A percentile compares a stretch with the other conserved stretches of the same genome.
Conservation (phyloP, 2,329 filamentous ascomycete species). For the Emmonsiellopsis sp. region DNA sequence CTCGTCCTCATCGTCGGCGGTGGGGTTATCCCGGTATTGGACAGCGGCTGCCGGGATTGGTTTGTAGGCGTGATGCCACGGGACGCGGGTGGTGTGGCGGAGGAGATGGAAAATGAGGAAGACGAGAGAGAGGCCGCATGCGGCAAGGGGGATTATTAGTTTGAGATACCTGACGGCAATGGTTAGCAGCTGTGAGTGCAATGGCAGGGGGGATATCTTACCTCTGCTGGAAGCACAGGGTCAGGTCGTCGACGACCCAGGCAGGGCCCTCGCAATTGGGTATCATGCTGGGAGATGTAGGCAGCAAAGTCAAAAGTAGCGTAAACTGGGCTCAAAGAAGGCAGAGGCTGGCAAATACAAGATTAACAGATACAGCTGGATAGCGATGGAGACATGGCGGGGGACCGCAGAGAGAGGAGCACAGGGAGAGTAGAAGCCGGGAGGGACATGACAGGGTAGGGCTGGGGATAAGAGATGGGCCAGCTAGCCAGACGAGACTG, state of each 20-base stretch:
- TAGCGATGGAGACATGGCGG: no score
- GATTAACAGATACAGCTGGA: no score
- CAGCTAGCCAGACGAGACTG: no score
- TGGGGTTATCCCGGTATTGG: conserved; percentile 47
- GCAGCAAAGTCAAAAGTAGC: neutral
- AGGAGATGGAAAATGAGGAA: conserved; percentile 53
- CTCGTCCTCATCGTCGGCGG: conserved; percentile 40
- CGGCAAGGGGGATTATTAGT: conserved; percentile 65
- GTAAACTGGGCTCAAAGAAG: no score
- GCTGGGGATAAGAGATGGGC: no score
- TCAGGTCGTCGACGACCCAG: conserved; percentile 55
- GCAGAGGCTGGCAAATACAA: no score
- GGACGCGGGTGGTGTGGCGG: conserved; percentile 43
- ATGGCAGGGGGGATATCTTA: conserved; percentile 20
- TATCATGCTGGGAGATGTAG: neutral
- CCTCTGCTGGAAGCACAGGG: conserved; percentile 50
- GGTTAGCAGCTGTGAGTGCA: neutral
- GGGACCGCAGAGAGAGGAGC: no score
- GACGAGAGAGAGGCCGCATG: conserved; percentile 60
- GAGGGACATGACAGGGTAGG: no score
- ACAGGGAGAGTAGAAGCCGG: no score
- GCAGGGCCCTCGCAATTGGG: conserved; percentile 45
- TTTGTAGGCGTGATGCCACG: conserved; percentile 49
- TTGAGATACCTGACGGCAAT: conserved; percentile 58
- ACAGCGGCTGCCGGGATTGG: conserved; percentile 23